A percentile compares a stretch with the other conserved stretches of the same genome.
These are phyloP conservation scores for Candida gigantensis DNA, from an alignment of 1,139 yeast species.

Conservation along the genomic window DNA sequence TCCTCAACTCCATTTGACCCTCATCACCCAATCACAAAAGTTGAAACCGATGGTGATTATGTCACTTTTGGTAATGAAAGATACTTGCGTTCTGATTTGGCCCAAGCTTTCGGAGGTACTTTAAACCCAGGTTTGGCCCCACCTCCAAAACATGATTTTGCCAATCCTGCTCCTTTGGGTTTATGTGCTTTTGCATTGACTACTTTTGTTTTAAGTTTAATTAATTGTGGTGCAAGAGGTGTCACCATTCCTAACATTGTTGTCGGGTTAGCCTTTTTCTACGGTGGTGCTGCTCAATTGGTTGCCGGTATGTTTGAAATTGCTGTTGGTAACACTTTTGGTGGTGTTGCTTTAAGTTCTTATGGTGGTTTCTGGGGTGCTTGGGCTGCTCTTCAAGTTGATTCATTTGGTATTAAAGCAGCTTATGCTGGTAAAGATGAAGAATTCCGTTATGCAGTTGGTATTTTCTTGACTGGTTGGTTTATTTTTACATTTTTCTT, in stretches of 20 bases:
- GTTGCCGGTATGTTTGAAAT: slow-evolving; percentile 79
- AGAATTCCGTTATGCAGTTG: slow-evolving; percentile 54
- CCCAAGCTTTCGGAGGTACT: slow-evolving; percentile 74
- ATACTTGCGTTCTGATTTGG: slow-evolving; percentile 61
- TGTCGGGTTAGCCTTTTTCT: slow-evolving; percentile 75
- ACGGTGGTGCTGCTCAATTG: slow-evolving; percentile 79
- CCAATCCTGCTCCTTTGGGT: slow-evolving; percentile 89
- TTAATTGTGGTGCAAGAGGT: slow-evolving; percentile 40
- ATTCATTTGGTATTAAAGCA: slow-evolving; percentile 68
- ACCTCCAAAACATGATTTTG: slow-evolving; percentile 71
- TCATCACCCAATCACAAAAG: slow-evolving; percentile 24
- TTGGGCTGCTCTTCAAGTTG: slow-evolving; percentile 71
- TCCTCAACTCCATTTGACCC: slow-evolving; percentile 15
- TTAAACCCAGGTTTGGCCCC: slow-evolving; percentile 64
- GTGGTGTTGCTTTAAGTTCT: slow-evolving; percentile 81
- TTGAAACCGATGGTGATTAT: slow-evolving; percentile 52
- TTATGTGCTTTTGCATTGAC: slow-evolving; percentile 82
- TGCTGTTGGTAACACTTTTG: slow-evolving; percentile 82
- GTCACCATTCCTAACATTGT: slow-evolving; percentile 35
- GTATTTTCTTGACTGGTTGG: slow-evolving; percentile 79
- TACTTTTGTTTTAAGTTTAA: slow-evolving; percentile 74
- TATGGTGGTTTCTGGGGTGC: slow-evolving; percentile 92
- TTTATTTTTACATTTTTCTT: slow-evolving; percentile 72
- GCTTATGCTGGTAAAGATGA: slow-evolving; percentile 46
- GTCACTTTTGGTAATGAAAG: slow-evolving; percentile 72